Evolutionary conservation across 106 monocot genomes (phyloP).

Genomic region (Acorus calamus): DNA sequence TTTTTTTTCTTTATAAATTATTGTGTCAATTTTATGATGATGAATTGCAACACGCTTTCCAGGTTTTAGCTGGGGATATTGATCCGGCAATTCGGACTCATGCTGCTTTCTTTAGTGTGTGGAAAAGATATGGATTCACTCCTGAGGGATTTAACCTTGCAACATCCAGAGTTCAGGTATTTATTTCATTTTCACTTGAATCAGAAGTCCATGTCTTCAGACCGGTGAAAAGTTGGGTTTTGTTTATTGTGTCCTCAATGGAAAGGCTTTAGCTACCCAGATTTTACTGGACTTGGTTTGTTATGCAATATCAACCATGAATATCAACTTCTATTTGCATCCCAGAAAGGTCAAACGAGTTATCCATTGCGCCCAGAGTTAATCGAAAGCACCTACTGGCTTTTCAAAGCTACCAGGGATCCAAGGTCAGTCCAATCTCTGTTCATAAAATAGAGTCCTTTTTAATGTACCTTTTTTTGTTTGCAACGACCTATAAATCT

Average conservation of each 20-base stretch:
- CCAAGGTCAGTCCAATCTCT: slow-evolving; percentile 38
- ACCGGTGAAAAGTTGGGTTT: too few relatives aligned
- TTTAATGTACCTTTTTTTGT: too few relatives aligned
- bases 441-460: too few relatives aligned
- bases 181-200: not conserved
- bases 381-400: slow-evolving; percentile 96
- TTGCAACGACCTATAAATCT: too few relatives aligned
- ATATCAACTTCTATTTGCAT: not conserved
- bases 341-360: slow-evolving; percentile 83
- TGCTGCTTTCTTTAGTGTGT: slow-evolving; percentile 97
- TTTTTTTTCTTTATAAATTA: not conserved
- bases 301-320: not conserved
- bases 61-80: slow-evolving; percentile 98
- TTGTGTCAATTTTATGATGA: not conserved
- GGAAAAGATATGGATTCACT: slow-evolving; percentile 95
- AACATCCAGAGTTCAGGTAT: slow-evolving; percentile 67
- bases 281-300: too few relatives aligned
- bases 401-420: slow-evolving; percentile 94
- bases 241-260: too few relatives aligned
- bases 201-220: not conserved
- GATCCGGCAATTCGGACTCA: slow-evolving; percentile 89
- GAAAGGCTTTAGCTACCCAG: too few relatives aligned
- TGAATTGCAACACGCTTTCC: slow-evolving; percentile 12
- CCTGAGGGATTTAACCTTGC: slow-evolving; percentile 98
- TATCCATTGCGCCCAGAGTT: slow-evolving; percentile 93